phyloP scores from a whole-genome alignment of 768 basidiomycete genomes.

The Gymnopilus junonius region DNA sequence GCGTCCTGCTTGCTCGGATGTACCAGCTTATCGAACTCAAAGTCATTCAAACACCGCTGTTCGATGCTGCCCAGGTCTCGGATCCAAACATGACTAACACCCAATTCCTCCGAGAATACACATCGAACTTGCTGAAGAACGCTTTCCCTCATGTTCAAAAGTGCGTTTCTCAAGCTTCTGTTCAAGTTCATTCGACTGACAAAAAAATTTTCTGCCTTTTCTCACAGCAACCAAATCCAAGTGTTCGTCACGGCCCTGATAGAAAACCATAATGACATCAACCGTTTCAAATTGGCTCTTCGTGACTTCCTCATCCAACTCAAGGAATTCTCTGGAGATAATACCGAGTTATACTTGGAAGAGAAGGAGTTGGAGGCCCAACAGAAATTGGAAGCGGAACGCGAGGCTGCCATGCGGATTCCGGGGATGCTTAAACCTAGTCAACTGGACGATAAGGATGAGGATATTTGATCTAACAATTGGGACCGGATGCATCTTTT shows the following conservation, averaged over 20 bases:
- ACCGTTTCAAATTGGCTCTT: conserved; percentile 90
- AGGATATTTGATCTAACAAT: conserved; percentile 66
- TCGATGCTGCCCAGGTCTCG: conserved; percentile 73
- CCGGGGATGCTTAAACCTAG: conserved; percentile 98
- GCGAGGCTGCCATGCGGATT: conserved; percentile 88
- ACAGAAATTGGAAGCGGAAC: conserved; percentile 80
- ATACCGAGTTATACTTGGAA: conserved; percentile 89
- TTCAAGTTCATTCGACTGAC: conserved; percentile 19
- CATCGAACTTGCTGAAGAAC: conserved; percentile 79
- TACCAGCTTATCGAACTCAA: conserved; percentile 91
- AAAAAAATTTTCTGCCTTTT: conserved; percentile 6
- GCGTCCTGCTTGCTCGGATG: conserved; percentile 88
- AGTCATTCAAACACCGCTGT: conserved; percentile 80
- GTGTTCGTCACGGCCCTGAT: conserved; percentile 69
- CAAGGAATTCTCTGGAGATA: conserved; percentile 96
- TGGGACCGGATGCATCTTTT: conserved; percentile 30
- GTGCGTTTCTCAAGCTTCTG: conserved; percentile 46
- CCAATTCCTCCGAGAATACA: conserved; percentile 83
- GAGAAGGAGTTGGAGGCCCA: conserved; percentile 91
- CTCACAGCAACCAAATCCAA: conserved; percentile 67
- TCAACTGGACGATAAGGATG: conserved; percentile 92
- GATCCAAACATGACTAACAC: conserved; percentile 79
- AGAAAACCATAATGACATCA: conserved; percentile 79
- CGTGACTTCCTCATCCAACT: conserved; percentile 98
- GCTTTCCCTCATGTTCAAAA: conserved; percentile 93